phyloP scores from a whole-genome alignment of 1,139 yeast genomes.

The Sporopachydermia cereana region DNA sequence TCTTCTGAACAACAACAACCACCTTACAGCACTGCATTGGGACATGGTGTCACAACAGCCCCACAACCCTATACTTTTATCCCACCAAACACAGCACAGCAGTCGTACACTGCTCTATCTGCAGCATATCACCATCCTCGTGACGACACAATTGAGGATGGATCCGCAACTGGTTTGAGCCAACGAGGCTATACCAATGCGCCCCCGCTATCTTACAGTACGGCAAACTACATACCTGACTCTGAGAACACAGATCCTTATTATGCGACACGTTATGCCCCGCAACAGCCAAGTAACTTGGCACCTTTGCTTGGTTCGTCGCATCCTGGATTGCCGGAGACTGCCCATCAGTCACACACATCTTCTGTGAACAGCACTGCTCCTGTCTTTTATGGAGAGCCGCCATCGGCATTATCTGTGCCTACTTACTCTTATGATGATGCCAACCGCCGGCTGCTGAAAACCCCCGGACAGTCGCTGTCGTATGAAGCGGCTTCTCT shows the following conservation, averaged over 20 bases:
- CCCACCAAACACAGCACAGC: not conserved
- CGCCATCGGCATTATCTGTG: not conserved
- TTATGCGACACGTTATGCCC: not conserved
- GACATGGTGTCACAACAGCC: not conserved
- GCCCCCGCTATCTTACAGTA: not conserved
- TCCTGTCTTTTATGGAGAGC: not conserved
- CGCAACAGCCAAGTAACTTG: not conserved
- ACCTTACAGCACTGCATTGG: too few species aligned
- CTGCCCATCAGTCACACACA: too few species aligned
- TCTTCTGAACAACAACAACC: not conserved
- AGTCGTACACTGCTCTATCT: not conserved
- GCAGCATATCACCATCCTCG: not conserved
- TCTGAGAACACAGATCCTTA: not conserved
- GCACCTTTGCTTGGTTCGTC: not conserved
- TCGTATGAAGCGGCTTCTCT: not conserved
- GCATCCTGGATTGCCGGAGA: not conserved
- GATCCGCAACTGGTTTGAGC: not conserved
- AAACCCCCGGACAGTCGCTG: not conserved
- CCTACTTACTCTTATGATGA: not conserved
- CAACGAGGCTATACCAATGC: not conserved
- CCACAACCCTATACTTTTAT: too few species aligned
- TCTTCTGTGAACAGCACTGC: not conserved
- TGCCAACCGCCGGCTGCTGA: not conserved
- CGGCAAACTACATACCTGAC: conserved; percentile 1
- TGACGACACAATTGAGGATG: not conserved